These are phyloP conservation scores for Naganishia antarctica DNA, from an alignment of 768 basidiomycete species.

Conservation along the genomic window DNA sequence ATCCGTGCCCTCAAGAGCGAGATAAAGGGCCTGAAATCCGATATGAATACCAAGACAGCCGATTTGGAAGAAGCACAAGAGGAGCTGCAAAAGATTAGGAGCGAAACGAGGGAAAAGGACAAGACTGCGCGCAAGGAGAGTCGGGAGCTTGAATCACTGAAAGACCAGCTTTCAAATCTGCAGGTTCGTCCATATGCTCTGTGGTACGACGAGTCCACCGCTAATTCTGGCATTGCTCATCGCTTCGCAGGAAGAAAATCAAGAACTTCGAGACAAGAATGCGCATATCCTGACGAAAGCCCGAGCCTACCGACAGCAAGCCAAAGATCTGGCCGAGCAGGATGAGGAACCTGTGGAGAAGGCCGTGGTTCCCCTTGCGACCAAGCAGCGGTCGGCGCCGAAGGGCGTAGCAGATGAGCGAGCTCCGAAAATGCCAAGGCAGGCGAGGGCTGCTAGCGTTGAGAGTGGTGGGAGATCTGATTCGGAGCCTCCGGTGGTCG, in stretches of 20 bases:
- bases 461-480: background rate
- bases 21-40: background rate
- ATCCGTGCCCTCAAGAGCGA: slow-evolving; percentile 8
- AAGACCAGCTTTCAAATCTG: slow-evolving; percentile 1
- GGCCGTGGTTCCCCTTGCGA: background rate
- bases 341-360: background rate
- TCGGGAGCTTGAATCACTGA: slow-evolving; percentile 1
- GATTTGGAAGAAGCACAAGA: slow-evolving; percentile 18
- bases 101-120: slow-evolving; percentile 10
- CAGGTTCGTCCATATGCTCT: background rate
- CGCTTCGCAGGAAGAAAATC: background rate
- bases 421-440: background rate
- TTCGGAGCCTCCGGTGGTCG: background rate
- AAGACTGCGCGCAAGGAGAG: slow-evolving; percentile 7
- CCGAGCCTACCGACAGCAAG: slow-evolving; percentile 16
- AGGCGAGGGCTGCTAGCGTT: background rate
- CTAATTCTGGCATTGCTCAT: background rate
- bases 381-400: background rate
- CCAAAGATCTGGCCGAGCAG: slow-evolving; percentile 1
- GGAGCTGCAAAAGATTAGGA: slow-evolving; percentile 2
- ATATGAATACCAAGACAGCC: background rate
- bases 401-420: background rate
- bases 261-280: slow-evolving; percentile 15
- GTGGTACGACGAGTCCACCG: background rate
- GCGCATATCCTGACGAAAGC: slow-evolving; percentile 11